These are phyloP conservation scores for Miscanthus lutarioriparius DNA, from an alignment of 176 grass and related monocot genomes.

Conservation along the genomic window DNA sequence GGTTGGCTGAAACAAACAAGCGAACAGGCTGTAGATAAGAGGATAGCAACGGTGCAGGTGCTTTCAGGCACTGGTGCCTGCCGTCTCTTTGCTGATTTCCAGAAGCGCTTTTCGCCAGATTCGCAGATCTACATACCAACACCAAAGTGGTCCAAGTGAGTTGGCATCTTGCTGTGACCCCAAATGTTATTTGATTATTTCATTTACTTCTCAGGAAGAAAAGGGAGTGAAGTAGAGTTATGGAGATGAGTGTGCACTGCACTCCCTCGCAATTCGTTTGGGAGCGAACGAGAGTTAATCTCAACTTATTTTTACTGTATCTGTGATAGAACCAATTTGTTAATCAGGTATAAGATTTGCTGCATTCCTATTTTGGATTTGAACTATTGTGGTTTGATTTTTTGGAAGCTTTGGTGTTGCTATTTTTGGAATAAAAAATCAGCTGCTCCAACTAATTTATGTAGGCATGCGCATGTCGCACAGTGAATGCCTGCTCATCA, in stretches of 20 bases:
- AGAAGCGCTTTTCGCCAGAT: slow-evolving; percentile 83
- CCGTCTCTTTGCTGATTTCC: slow-evolving; percentile 92
- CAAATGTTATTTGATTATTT: background rate
- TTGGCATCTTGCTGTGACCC: background rate
- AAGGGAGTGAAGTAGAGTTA: background rate
- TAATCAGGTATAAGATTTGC: too few species aligned
- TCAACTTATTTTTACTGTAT: background rate
- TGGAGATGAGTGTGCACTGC: background rate
- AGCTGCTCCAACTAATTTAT: too few species aligned
- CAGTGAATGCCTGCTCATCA: too few species aligned
- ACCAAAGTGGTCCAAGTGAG: slow-evolving; percentile 96
- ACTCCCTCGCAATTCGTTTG: background rate
- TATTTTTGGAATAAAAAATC: too few species aligned
- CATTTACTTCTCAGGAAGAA: background rate
- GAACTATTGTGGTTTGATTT: too few species aligned
- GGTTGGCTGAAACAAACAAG: too few species aligned
- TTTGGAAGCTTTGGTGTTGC: too few species aligned
- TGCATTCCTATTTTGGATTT: too few species aligned
- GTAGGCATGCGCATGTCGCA: too few species aligned
- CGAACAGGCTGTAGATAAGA: too few species aligned
- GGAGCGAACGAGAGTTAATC: slow-evolving; percentile 4
- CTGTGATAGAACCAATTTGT: too few species aligned
- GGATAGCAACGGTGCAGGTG: slow-evolving; percentile 79
- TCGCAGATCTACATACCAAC: slow-evolving; percentile 95
- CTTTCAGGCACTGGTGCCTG: slow-evolving; percentile 96